A percentile compares a stretch with the other conserved stretches of the same genome.
phyloP scores from a whole-genome alignment of 805 yeast genomes.

The Saturnispora bothae region DNA sequence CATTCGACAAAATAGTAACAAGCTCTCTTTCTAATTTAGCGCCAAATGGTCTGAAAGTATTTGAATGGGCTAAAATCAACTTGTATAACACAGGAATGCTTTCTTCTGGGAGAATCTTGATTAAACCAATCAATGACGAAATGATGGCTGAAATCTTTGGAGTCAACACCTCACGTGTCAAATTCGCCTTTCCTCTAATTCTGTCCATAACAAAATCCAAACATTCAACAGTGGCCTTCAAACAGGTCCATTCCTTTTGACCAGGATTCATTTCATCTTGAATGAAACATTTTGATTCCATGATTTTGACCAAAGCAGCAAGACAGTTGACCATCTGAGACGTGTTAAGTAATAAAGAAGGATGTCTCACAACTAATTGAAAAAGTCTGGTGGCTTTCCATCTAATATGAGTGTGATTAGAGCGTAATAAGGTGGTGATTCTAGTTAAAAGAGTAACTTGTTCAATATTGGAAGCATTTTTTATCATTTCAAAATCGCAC shows the following conservation, averaged over 20 bases:
- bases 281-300: conserved; percentile 30
- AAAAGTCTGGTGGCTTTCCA: conserved; percentile 54
- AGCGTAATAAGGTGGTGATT: conserved; percentile 32
- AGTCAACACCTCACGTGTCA: conserved; percentile 74
- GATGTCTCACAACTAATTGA: conserved; percentile 28
- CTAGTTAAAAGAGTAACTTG: conserved; percentile 40
- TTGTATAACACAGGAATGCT: conserved; percentile 32
- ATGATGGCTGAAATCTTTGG: conserved; percentile 64
- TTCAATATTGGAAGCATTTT: conserved; percentile 37
- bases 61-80: conserved; percentile 49
- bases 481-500: conserved; percentile 12
- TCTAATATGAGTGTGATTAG: conserved; percentile 34
- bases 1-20: conserved; percentile 26
- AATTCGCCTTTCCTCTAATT: conserved; percentile 70
- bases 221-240: conserved; percentile 30
- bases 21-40: conserved; percentile 45
- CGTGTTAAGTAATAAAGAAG: conserved; percentile 25
- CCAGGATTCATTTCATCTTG: conserved; percentile 23
- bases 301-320: conserved; percentile 30
- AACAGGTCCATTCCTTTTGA: conserved; percentile 19
- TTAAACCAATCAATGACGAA: conserved; percentile 38
- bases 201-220: conserved; percentile 32
- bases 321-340: conserved; percentile 29
- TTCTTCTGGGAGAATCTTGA: conserved; percentile 28
- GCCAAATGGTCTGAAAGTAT: conserved; percentile 74